phyloP scores from a whole-genome alignment of 805 yeast genomes.

The Sugiyamaella boreocaroliniensis region DNA sequence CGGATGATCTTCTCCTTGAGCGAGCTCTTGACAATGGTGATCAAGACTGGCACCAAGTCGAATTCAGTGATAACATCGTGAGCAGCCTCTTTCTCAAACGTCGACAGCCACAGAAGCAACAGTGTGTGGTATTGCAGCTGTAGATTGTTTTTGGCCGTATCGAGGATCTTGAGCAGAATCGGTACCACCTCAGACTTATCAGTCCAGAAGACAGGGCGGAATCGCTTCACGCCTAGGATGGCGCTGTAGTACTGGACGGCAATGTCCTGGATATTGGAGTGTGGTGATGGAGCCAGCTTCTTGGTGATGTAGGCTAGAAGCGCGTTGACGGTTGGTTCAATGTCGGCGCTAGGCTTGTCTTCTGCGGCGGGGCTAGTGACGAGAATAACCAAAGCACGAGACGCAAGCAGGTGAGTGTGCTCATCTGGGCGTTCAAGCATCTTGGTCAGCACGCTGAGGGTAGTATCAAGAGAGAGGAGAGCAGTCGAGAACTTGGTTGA shows the following conservation, averaged over 20 bases:
- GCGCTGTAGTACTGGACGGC: slow-evolving; percentile 60
- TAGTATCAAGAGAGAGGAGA: slow-evolving; percentile 42
- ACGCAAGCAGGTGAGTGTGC: slow-evolving; percentile 48
- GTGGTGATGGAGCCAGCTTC: slow-evolving; percentile 33
- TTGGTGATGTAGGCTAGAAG: slow-evolving; percentile 28
- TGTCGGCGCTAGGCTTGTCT: slow-evolving; percentile 24
- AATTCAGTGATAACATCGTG: slow-evolving; percentile 43
- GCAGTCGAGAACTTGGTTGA: slow-evolving; percentile 29
- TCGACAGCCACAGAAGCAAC: slow-evolving; percentile 75
- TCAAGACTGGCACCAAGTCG: slow-evolving; percentile 41
- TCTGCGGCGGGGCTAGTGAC: slow-evolving; percentile 26
- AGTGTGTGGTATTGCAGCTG: slow-evolving; percentile 81
- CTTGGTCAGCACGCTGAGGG: slow-evolving; percentile 40
- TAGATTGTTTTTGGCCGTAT: slow-evolving; percentile 38
- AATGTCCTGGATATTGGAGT: slow-evolving; percentile 50
- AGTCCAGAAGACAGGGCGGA: slow-evolving; percentile 48
- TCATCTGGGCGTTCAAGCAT: slow-evolving; percentile 51
- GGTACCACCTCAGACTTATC: slow-evolving; percentile 41
- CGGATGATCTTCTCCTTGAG: slow-evolving; percentile 90
- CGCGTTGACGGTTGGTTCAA: slow-evolving; percentile 32
- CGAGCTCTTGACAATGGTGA: slow-evolving; percentile 63
- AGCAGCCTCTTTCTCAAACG: slow-evolving; percentile 58
- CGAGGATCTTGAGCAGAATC: slow-evolving; percentile 42
- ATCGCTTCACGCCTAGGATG: slow-evolving; percentile 46
- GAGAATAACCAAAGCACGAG: slow-evolving; percentile 48